Base-by-base conservation (phyloP, 805 yeast species). In the Blastobotrys attinorum region DNA sequence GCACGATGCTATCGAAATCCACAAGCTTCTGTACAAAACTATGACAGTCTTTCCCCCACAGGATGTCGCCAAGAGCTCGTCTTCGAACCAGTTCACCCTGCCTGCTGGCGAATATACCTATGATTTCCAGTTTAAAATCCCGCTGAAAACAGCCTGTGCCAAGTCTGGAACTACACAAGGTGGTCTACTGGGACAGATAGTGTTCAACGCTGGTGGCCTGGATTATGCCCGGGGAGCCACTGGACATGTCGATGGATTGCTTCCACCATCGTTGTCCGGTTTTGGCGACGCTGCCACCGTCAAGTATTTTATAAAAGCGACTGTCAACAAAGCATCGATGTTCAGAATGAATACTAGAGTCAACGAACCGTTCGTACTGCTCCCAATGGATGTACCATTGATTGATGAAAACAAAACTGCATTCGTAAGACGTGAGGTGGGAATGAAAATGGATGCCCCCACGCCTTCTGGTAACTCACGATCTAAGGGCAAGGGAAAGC, bases 271-370 rank as follows among this genome's bases (percentile, higher is more conserved):
- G 16, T 42, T 60, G 17, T 50, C 60, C 3, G 63, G 57, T n/a
- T 17, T 55, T 40, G 53, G 52, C 27, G 50, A 48, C 31, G 40
- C 37, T 11, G 57, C 55, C 10, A 45, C 53, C 8, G 59, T 77
- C 40, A 64, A 68, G 44, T 79, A 79, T 55, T 79, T 71, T 54
- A 67, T 80, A 43, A 79, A 79, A 58, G 82, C 70, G 7, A 79
- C 84, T 0, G 78, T 79, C 34, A 74, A 73, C 45, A 56, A 79
- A 37, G 60, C 79, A 1, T 67, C 77, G 2, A 53, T 76, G 25
- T 62, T 75, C 44, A 70, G 71, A 43, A 40, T 66, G 22, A 79
- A 76, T 47, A 53, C 71, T 25, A 62, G 83, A 31, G 57, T 69
- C 8, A 56, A 55, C 39, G 69, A 69, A 37, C 81, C 79, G 3